Percentiles rank a stretch among this genome's conserved stretches.
Conservation (phyloP, 768 basidiomycete species). For the Tricholoma sp. region DNA sequence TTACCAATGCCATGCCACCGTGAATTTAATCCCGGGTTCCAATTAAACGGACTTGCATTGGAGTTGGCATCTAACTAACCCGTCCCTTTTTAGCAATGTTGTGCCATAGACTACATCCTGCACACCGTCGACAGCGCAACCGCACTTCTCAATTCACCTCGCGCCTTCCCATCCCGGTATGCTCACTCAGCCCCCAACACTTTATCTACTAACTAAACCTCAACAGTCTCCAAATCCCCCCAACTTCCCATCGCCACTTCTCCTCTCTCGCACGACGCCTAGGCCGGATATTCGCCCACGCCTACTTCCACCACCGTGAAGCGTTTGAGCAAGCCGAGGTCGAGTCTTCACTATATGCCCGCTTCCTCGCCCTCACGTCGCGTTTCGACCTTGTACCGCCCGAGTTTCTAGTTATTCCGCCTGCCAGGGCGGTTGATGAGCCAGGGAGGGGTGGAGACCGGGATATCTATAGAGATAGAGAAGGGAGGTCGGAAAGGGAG, state of each 20-base stretch:
- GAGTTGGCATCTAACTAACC: neutral
- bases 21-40: too few species aligned
- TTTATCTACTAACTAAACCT: neutral
- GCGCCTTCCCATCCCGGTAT: slow-evolving; percentile 89
- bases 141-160: slow-evolving; percentile 83
- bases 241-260: slow-evolving; percentile 82
- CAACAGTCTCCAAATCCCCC: slow-evolving; percentile 72
- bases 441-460: slow-evolving; percentile 11
- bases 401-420: slow-evolving; percentile 80
- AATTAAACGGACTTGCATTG: too few species aligned
- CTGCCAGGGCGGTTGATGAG: slow-evolving; percentile 17
- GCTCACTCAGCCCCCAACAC: slow-evolving; percentile 6
- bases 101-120: slow-evolving; percentile 93
- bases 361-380: slow-evolving; percentile 79
- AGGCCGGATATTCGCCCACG: slow-evolving; percentile 93
- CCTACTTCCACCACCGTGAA: slow-evolving; percentile 93
- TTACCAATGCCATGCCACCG: too few species aligned
- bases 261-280: slow-evolving; percentile 85
- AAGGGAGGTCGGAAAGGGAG: slow-evolving; percentile 11
- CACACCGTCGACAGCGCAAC: slow-evolving; percentile 94
- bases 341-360: slow-evolving; percentile 85
- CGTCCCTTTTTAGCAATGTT: slow-evolving; percentile 65
- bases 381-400: slow-evolving; percentile 78
- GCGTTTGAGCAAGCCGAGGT: slow-evolving; percentile 87
- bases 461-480: slow-evolving; percentile 14